A percentile compares a stretch with the other conserved stretches of the same genome.
Evolutionary conservation across 164 flowering plant species (phyloP).

Genomic region (Macadamia tetraphylla): DNA sequence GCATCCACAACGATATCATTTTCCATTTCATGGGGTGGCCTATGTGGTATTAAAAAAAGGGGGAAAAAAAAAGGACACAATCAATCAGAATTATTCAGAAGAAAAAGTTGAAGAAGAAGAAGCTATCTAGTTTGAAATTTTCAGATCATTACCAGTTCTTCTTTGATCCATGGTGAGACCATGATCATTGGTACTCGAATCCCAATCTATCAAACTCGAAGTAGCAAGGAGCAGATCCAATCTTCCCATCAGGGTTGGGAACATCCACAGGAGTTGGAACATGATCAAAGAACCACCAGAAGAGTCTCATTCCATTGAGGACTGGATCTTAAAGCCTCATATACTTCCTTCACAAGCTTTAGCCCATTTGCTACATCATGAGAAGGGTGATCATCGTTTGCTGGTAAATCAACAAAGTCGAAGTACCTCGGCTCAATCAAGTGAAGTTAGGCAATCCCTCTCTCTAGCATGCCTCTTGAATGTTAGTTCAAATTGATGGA

Average conservation of each 20-base stretch:
- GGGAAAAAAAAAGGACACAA: too few relatives aligned
- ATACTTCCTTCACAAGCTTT: constrained; percentile 77
- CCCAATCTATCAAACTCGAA: constrained; percentile 91
- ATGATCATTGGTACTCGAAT: constrained; percentile 89
- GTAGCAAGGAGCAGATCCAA: constrained; percentile 73
- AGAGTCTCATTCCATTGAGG: constrained; percentile 39
- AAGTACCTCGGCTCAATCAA: constrained; percentile 89
- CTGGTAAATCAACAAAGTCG: constrained; percentile 56
- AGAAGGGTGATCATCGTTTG: constrained; percentile 90
- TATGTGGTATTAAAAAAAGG: too few relatives aligned
- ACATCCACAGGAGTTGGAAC: constrained; percentile 66
- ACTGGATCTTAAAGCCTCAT: constrained; percentile 57
- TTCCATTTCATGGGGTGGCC: too few relatives aligned
- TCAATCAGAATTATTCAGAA: too few relatives aligned
- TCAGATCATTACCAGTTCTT: constrained; percentile 38
- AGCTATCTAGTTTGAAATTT: too few relatives aligned
- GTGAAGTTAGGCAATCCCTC: constrained; percentile 73
- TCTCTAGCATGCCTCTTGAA: constrained; percentile 68
- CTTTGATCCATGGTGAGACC: constrained; percentile 44
- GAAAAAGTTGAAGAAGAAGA: too few relatives aligned
- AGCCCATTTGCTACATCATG: constrained; percentile 94
- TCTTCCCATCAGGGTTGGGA: constrained; percentile 86
- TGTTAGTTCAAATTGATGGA: constrained; percentile 52
- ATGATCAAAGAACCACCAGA: constrained; percentile 86
- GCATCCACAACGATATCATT: too few relatives aligned